phyloP scores from a whole-genome alignment of 2,329 filamentous ascomycete genomes.

The Claviceps arundinis region DNA sequence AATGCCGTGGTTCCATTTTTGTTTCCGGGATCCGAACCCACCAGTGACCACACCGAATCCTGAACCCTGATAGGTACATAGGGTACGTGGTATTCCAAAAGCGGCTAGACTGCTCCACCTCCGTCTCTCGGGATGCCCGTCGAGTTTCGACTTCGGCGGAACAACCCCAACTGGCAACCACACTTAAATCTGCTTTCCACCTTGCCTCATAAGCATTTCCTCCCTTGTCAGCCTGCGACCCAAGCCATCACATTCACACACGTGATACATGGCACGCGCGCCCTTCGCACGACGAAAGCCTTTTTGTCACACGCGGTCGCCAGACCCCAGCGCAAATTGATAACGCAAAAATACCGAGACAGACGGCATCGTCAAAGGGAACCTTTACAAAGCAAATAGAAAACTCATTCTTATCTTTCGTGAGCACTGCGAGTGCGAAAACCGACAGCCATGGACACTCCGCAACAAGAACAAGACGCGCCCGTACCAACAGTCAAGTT shows the following conservation, averaged over 20 bases:
- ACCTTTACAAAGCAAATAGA: background rate
- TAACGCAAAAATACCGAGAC: background rate
- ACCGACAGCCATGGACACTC: constrained; percentile 10
- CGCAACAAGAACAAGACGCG: constrained; percentile 11
- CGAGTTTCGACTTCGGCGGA: too few relatives aligned
- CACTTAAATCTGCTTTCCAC: too few relatives aligned
- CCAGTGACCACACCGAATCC: too few relatives aligned
- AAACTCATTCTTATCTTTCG: background rate
- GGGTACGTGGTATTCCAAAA: too few relatives aligned
- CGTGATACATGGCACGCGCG: background rate
- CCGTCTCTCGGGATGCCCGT: too few relatives aligned
- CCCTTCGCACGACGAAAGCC: background rate
- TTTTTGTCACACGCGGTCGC: background rate
- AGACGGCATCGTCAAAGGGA: too few relatives aligned
- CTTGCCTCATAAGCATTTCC: too few relatives aligned
- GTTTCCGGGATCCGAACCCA: too few relatives aligned
- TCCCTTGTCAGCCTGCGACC: background rate
- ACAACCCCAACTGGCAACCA: too few relatives aligned
- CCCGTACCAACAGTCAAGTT: constrained; percentile 30
- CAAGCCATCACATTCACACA: background rate
- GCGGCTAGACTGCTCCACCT: too few relatives aligned
- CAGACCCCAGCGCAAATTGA: background rate
- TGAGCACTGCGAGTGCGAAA: background rate
- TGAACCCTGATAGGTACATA: too few relatives aligned
- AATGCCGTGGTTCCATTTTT: too few relatives aligned